phyloP scores from a whole-genome alignment of 371 early-diverging fungal species.

The Mucor racemosus region DNA sequence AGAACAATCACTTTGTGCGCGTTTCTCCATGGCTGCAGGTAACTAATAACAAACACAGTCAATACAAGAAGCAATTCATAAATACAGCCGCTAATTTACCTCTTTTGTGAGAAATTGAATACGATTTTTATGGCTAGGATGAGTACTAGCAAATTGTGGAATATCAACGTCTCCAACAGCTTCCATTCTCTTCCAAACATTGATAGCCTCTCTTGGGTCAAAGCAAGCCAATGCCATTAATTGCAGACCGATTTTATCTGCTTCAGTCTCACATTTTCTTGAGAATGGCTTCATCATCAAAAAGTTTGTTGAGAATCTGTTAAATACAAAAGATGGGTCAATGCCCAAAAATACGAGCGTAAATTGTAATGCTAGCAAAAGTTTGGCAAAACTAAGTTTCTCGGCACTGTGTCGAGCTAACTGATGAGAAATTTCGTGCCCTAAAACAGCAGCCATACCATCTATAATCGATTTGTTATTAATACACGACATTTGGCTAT shows the following conservation, averaged over 20 bases:
- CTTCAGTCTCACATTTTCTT: constrained; percentile 90
- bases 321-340: constrained; percentile 57
- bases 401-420: constrained; percentile 83
- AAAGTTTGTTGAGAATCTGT: constrained; percentile 57
- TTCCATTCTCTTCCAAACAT: constrained; percentile 68
- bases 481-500: not conserved
- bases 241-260: constrained; percentile 86
- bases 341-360: constrained; percentile 49
- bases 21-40: constrained; percentile 41
- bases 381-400: constrained; percentile 77
- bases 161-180: constrained; percentile 24
- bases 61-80: not conserved
- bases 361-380: constrained; percentile 57
- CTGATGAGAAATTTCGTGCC: constrained; percentile 91
- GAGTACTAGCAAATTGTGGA: constrained; percentile 84
- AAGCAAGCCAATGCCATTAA: constrained; percentile 95
- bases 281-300: constrained; percentile 83
- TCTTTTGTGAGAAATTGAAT: constrained; percentile 67
- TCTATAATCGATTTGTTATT: constrained; percentile 34
- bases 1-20: constrained; percentile 43
- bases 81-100: constrained; percentile 22
- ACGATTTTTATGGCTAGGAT: constrained; percentile 80
- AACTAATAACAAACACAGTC: constrained; percentile 24
- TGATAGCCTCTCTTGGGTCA: constrained; percentile 79
- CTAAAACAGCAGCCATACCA: constrained; percentile 92